A percentile compares a stretch with the other conserved stretches of the same genome.
Conservation (phyloP, 805 yeast species). For the Sugiyamaella lignohabitans region DNA sequence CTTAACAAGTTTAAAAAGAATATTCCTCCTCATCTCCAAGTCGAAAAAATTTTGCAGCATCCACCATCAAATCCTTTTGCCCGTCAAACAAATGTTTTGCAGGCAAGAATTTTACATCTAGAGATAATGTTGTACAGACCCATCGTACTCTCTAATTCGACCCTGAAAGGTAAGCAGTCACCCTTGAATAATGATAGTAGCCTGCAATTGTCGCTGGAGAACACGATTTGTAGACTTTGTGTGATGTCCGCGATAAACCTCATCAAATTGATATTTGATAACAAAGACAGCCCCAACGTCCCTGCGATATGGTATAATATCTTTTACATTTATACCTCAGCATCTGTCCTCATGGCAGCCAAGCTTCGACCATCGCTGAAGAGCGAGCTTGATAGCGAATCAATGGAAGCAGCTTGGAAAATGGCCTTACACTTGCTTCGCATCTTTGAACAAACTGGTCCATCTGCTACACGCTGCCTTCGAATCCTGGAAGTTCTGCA, state of each 20-base stretch:
- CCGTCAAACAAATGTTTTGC: constrained; percentile 12
- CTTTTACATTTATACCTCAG: constrained; percentile 25
- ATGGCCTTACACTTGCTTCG: constrained; percentile 10
- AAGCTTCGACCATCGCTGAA: constrained; percentile 21
- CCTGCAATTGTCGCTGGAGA: constrained; percentile 10
- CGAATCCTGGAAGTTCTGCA: constrained; percentile 11
- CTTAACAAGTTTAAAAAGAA: background rate
- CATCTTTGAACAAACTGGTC: constrained; percentile 1
- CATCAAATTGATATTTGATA: constrained; percentile 12
- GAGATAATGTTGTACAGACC: constrained; percentile 16
- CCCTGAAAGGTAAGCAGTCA: background rate
- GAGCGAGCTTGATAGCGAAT: constrained; percentile 13
- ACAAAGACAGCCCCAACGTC: constrained; percentile 10
- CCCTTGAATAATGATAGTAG: constrained; percentile 3
- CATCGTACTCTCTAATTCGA: constrained; percentile 8
- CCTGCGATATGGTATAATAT: constrained; percentile 26
- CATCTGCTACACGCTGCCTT: constrained; percentile 13
- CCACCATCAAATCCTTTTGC: background rate
- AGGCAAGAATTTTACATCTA: constrained; percentile 10
- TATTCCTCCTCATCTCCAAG: constrained; percentile 9
- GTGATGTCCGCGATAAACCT: constrained; percentile 15
- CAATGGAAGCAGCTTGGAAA: constrained; percentile 12
- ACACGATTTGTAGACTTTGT: constrained; percentile 12
- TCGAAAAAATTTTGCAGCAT: constrained; percentile 1
- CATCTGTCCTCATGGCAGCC: constrained; percentile 23